Evolutionary conservation across 192 early-diverging fungal genomes (phyloP).

Genomic region (Coemansia sp.): DNA sequence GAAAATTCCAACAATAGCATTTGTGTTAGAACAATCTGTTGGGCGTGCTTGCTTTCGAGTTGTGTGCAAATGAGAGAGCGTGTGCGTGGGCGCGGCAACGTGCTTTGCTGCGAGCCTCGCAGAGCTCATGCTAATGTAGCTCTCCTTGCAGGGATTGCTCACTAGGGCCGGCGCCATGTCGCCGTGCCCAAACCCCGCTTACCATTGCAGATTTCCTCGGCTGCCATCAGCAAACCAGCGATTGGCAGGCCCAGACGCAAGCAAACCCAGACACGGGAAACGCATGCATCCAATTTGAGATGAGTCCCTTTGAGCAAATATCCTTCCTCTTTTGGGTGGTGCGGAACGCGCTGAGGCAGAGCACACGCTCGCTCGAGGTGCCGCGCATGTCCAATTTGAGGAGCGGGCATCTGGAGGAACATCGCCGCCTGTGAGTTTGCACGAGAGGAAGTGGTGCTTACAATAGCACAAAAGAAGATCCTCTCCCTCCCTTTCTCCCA

Average conservation of each 20-base stretch:
- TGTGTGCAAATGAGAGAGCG: background rate
- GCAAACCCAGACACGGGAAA: background rate
- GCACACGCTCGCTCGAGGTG: no score
- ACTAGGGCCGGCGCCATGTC: background rate
- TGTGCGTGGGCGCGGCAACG: conserved; percentile 6
- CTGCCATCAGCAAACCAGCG: background rate
- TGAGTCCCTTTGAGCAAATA: background rate
- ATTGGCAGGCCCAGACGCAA: background rate
- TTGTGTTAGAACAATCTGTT: no score
- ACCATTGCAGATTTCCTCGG: background rate
- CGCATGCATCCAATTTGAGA: background rate
- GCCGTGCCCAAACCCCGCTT: conserved; percentile 2
- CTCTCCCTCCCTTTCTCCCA: background rate
- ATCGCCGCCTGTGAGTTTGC: no score
- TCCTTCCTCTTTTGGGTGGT: background rate
- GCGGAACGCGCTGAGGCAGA: background rate
- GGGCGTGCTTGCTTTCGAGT: background rate
- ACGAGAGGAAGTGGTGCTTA: background rate
- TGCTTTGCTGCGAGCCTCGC: background rate
- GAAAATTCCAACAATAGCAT: background rate
- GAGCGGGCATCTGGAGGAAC: no score
- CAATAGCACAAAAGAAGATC: background rate
- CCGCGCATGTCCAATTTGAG: no score
- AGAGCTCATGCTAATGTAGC: background rate
- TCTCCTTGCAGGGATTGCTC: conserved; percentile 1